These are phyloP conservation scores for Fusarium sp. DNA, from an alignment of 2,329 filamentous ascomycete genomes.

Conservation along the genomic window DNA sequence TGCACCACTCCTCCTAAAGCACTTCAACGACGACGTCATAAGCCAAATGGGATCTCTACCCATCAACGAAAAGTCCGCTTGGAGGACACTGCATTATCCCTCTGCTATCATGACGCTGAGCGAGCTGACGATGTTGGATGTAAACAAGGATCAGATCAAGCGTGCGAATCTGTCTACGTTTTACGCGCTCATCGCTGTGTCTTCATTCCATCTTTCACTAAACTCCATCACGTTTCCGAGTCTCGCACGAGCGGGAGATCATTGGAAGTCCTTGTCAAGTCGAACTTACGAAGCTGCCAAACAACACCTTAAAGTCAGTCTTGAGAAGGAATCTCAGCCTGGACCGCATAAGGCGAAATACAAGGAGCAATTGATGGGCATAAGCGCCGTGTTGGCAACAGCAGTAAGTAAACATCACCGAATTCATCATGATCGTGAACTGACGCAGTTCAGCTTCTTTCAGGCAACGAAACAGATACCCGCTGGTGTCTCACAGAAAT, in stretches of 20 bases:
- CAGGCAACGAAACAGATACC: slow-evolving; percentile 31
- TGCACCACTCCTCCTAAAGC: slow-evolving; percentile 26
- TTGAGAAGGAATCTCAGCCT: slow-evolving; percentile 36
- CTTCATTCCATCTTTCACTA: slow-evolving; percentile 31
- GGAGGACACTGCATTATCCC: slow-evolving; percentile 36
- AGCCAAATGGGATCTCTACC: slow-evolving; percentile 41
- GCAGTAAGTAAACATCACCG: slow-evolving; percentile 15
- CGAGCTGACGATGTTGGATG: slow-evolving; percentile 34
- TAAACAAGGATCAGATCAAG: slow-evolving; percentile 31
- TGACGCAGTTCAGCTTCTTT: slow-evolving; percentile 4
- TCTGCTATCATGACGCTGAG: slow-evolving; percentile 39
- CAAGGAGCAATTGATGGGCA: slow-evolving; percentile 40
- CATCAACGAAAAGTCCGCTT: slow-evolving; percentile 41
- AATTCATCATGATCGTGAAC: rapidly evolving
- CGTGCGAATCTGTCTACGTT: slow-evolving; percentile 35
- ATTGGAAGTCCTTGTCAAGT: slow-evolving; percentile 24
- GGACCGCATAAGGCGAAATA: slow-evolving; percentile 37
- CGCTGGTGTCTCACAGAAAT: slow-evolving; percentile 40
- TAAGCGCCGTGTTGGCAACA: slow-evolving; percentile 36
- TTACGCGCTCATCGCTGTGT: slow-evolving; percentile 38
- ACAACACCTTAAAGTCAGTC: slow-evolving; percentile 38
- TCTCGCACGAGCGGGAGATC: slow-evolving; percentile 10
- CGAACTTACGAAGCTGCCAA: slow-evolving; percentile 39
- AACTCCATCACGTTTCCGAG: slow-evolving; percentile 19
- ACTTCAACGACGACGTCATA: slow-evolving; percentile 43